Conservation (phyloP, 108 stramenopile species). For the Mediolabrus comicus region DNA sequence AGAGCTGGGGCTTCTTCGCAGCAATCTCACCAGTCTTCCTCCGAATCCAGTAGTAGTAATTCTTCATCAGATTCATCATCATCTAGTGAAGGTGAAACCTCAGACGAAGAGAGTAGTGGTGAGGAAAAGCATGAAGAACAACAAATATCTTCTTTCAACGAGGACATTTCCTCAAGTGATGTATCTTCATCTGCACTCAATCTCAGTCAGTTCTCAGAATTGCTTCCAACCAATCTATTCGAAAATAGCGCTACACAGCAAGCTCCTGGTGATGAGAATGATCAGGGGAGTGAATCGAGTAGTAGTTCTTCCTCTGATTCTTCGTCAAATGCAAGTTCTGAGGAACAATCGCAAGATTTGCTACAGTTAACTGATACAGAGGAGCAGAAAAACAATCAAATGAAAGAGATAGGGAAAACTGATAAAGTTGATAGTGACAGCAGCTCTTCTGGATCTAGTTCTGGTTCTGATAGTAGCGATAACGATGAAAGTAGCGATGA, state of each 20-base stretch:
- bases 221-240: too few species aligned
- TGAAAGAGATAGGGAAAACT: constrained; percentile 4
- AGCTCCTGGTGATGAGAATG: too few species aligned
- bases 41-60: not conserved
- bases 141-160: too few species aligned
- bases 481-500: not conserved
- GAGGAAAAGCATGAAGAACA: too few species aligned
- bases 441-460: constrained; percentile 9
- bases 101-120: too few species aligned
- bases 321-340: constrained; percentile 2
- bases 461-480: constrained; percentile 1
- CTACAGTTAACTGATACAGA: constrained; percentile 5
- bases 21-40: not conserved
- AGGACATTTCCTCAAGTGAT: too few species aligned
- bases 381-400: constrained; percentile 6
- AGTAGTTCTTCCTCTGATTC: not conserved
- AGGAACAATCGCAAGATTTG: constrained; percentile 12
- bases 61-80: too few species aligned
- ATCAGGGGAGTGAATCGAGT: too few species aligned
- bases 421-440: constrained; percentile 16
- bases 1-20: not conserved
- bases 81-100: too few species aligned
- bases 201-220: too few species aligned
- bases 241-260: too few species aligned
- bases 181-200: too few species aligned